Base-by-base conservation (phyloP, 768 basidiomycete genomes). In the Suillus hirtellus region DNA sequence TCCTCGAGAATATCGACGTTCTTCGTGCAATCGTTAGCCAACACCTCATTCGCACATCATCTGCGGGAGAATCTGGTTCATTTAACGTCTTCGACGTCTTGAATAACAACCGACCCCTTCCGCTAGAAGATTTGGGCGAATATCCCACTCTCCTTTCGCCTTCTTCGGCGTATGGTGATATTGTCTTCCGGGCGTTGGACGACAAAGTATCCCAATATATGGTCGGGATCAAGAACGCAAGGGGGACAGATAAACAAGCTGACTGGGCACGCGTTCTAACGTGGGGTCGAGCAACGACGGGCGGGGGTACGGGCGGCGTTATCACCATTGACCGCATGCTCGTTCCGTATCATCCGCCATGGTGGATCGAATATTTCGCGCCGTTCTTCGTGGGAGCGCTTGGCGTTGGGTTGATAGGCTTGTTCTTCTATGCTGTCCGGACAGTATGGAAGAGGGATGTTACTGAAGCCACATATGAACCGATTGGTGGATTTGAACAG, bases 381-480 rank as follows among this genome's bases (percentile, higher is more conserved):
- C 92, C 93, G 0, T 68, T 84, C n/a, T 77, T 82, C 35, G 86
- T 90, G 4, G 86, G 85, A 3, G 77, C 77, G 1, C 67, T 86
- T 31, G 92, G 90, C 6, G 70, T 90, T 35, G 47, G 84, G 35
- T 65, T 85, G 11, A 91, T 94, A 65, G 82, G 85, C 65, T 70
- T 77, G 11, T 89, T 95, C 74, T 91, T 93, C 76, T 86, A 86
- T 71, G 88, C 82, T n/a, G 87, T 91, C 24, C 79, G 86, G 63
- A 76, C 79, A 60, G 72, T 92, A 59, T 95, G 93, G 92, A 81
- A 81, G 66, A 76, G 81, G 69, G 92, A 93, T 72, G 85, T 85
- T 61, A 89, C 86, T 38, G 90, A 94, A 74, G 89, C 93, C 42
- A 95, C 92, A 43, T 97, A 93, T 74, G 95, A 96, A 73, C 94